Evolutionary conservation across 257 asterid species (phyloP), one percentile per base, ranked within the genome.

Genomic region (Rubia yunnanensis): DNA sequence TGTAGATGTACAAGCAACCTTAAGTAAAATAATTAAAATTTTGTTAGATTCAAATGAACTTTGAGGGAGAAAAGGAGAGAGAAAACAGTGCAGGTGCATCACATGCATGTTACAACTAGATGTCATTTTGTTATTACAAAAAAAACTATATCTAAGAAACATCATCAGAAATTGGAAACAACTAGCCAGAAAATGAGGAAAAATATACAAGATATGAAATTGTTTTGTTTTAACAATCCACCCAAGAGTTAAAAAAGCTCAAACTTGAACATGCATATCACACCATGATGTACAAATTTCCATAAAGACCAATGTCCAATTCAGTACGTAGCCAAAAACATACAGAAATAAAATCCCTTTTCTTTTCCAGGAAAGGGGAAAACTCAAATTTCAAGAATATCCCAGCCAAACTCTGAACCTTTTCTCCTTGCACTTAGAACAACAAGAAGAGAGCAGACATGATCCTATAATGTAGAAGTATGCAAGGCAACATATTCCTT

Each of bases 1-100:
- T 73, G 71, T 77, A 69, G 98, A 88, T 52, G 90, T 79, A 69
- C 95, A 88, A 13, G 92, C 98, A 77, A 91, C 80, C 98, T 91
- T 84, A 49, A 58, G 27, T 36, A 23, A 53, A 38, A 35, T 30
- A 53, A 73, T 22, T 46, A 32, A 9, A 28, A 26, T 49, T 53
- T 10, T 24, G 46, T 72, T 52, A 63, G 39, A n/a, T 59, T 58
- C 4, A 41, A 18, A 57, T 18, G n/a, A 23, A 58, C 7, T 15
- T 39, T 13, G 11, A 38, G 46, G 50, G 5, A 14, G 50, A 38
- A 41, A 9, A 13, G 50, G 50, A 44, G 52, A 44, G 56, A 58
- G 24, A 57, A 44, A 67, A 60, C 18, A 31, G 26, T 0, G 32
- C 55, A 59, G 68, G 34, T 18, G 35, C 44, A 63, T 58, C 11